Conservation (phyloP, 2,329 filamentous ascomycete species). For the Aspergillus carbonarius region DNA sequence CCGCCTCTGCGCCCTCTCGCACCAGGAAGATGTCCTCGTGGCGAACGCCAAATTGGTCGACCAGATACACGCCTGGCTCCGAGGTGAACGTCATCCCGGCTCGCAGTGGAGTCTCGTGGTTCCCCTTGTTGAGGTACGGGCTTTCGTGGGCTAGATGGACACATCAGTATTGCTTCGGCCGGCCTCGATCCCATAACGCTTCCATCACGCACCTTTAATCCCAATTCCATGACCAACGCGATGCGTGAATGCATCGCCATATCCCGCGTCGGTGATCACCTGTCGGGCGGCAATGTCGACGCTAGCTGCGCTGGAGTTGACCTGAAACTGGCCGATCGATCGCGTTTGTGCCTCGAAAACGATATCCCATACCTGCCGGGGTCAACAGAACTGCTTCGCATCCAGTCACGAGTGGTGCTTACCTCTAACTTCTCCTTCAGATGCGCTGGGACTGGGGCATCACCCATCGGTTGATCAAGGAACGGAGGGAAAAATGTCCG, state of each 20-base stretch:
- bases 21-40: slow-evolving; percentile 64
- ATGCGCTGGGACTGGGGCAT: slow-evolving; percentile 13
- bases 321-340: slow-evolving; percentile 51
- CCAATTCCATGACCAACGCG: slow-evolving; percentile 64
- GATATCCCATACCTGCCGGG: slow-evolving; percentile 54
- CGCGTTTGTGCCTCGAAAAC: slow-evolving; percentile 63
- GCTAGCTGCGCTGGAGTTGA: slow-evolving; percentile 56
- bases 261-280: slow-evolving; percentile 59
- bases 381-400: not conserved
- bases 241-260: slow-evolving; percentile 61
- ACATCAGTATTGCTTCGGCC: not conserved
- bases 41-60: slow-evolving; percentile 60
- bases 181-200: not conserved
- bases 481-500: slow-evolving; percentile 58
- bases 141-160: slow-evolving; percentile 53
- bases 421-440: slow-evolving; percentile 50
- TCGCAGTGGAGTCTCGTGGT: slow-evolving; percentile 47
- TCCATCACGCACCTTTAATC: slow-evolving; percentile 51
- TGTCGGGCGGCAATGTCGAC: slow-evolving; percentile 61
- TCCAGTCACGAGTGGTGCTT: not conserved
- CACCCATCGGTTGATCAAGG: slow-evolving; percentile 25
- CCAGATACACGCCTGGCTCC: slow-evolving; percentile 63
- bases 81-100: slow-evolving; percentile 64
- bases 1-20: slow-evolving; percentile 53
- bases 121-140: slow-evolving; percentile 64